phyloP scores from a whole-genome alignment of 2,329 filamentous ascomycete genomes.

The Cercospora nicotianae region DNA sequence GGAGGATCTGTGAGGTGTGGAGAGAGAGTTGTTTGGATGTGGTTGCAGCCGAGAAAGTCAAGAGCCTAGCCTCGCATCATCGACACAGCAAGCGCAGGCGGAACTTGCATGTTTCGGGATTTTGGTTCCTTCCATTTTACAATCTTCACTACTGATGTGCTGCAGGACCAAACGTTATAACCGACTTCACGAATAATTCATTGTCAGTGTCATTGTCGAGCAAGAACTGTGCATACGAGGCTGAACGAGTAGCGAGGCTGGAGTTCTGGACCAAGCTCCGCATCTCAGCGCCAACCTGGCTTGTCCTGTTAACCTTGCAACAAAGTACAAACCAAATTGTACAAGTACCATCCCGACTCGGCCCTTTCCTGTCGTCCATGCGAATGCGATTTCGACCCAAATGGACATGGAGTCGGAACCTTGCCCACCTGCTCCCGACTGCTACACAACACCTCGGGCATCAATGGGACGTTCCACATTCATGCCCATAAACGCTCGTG shows the following conservation, averaged over 20 bases:
- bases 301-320: neutral
- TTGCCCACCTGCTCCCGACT: neutral
- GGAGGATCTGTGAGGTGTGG: neutral
- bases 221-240: neutral
- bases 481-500: neutral
- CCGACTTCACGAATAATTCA: neutral
- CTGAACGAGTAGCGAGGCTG: neutral
- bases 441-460: neutral
- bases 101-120: neutral
- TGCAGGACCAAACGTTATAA: neutral
- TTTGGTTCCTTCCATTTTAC: neutral
- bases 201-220: neutral
- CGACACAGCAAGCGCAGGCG: neutral
- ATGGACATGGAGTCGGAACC: neutral
- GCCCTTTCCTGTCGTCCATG: neutral
- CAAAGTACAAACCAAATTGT: neutral
- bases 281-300: neutral
- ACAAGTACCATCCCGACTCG: neutral
- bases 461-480: neutral
- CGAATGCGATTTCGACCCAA: neutral
- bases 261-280: neutral
- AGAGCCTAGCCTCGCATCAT: neutral
- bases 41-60: slow-evolving; percentile 1
- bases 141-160: neutral
- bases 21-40: neutral